Evolutionary conservation across 2,329 filamentous ascomycete genomes (phyloP), one percentile per base, ranked within the genome.

Genomic region (Pestalotiopsis fici): DNA sequence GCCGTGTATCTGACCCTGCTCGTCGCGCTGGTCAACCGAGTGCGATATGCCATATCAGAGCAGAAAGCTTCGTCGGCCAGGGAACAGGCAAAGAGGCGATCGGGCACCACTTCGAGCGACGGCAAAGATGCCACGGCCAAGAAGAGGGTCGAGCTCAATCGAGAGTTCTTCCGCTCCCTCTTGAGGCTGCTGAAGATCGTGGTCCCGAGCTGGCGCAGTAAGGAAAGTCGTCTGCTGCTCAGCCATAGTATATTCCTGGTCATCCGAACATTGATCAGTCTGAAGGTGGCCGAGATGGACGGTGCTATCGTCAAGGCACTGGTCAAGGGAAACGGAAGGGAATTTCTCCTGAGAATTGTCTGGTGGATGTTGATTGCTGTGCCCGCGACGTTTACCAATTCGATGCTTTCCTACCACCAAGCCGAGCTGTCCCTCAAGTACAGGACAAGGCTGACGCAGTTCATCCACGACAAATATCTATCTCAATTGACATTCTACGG

Each of bases 341-440:
- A 97, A 71, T 99, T 99, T 72, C 77, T 98, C 74, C 90, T 91
- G 73, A 90, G 94, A 0, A 90, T 99, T 73, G 88, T 97, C 5
- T 98, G 95, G 94, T 99, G 96, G 96, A 99, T 99, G 96, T 79
- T 95, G 66, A 96, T 99, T 71, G 95, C 96, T 28, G 87, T 99
- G 18, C 96, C 96, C 11, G 96, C 96, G 1, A 98, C 96, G 0
- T 98, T 98, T 78, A 99, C 96, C 54, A 99, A 99, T 80, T 98
- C 95, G 0, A 99, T 99, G 96, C 93, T 98, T 56, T 97, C 95
- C 28, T 98, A 97, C 78, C 96, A 99, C 77, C 96, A 99, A 83
- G 97, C 95, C 76, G 94, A 97, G 78, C 88, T 99, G 56, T 94
- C 95, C 0, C 85, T 99, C 35, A 93, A 95, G 76, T 99, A 99